phyloP scores from a whole-genome alignment of 225 moss, liverwort and hornwort genomes.

The Sphagnum tenellum region DNA sequence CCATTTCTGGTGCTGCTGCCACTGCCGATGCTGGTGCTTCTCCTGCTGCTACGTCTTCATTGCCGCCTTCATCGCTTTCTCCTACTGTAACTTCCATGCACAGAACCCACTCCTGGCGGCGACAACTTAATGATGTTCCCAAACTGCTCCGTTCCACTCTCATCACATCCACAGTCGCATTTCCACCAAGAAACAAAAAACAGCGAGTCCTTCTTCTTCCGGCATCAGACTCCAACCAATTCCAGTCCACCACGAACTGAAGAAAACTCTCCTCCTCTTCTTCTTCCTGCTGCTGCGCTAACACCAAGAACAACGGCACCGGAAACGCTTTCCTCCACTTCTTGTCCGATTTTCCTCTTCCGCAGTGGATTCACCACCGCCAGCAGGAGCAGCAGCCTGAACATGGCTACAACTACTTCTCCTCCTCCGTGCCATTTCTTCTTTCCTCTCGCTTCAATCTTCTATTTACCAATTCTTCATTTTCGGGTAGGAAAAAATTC shows the following conservation, averaged over 20 bases:
- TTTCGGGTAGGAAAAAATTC: too few relatives aligned
- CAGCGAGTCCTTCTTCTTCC: conserved; percentile 40
- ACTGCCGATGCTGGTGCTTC: conserved; percentile 5
- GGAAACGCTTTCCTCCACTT: background rate
- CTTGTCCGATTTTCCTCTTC: conserved; percentile 14
- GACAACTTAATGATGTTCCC: too few relatives aligned
- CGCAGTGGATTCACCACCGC: too few relatives aligned
- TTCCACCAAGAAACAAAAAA: conserved; percentile 13
- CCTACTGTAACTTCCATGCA: conserved; percentile 10
- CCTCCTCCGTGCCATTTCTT: conserved; percentile 15
- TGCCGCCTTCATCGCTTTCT: conserved; percentile 9
- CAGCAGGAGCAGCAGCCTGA: conserved; percentile 24
- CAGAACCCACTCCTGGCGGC: background rate
- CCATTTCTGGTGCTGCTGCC: conserved; percentile 34
- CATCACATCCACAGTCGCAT: too few relatives aligned
- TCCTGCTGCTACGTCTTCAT: conserved; percentile 25
- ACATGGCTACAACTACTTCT: background rate
- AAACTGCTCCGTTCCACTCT: too few relatives aligned
- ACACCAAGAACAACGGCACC: background rate
- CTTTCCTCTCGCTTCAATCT: conserved; percentile 12
- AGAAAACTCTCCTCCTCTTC: conserved; percentile 4
- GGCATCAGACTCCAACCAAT: conserved; percentile 28
- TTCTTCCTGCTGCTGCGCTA: conserved; percentile 2
- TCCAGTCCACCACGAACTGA: conserved; percentile 18
- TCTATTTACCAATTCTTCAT: too few relatives aligned